Base-by-base conservation (phyloP, 352 stramenopile species). In the Phytophthora sojae region DNA sequence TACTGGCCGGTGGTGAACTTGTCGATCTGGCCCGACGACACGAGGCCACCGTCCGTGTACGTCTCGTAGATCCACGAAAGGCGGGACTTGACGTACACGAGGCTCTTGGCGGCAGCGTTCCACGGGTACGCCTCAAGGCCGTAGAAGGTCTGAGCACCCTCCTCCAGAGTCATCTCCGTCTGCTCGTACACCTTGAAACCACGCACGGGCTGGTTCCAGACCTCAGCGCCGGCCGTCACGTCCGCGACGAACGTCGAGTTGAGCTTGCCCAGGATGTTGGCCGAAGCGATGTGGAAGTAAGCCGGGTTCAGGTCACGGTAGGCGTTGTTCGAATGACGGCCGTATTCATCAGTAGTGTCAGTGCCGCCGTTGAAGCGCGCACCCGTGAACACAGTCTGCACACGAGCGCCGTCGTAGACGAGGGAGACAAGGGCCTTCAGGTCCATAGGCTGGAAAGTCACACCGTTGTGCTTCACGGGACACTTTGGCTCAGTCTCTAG, bases 171-270 rank as follows among this genome's bases (percentile, higher is more conserved):
- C 66, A 86, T 67, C 14, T 69, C 65, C 3, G 69, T 61, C 58
- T 69, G 45, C 23, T 82, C 57, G 39, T 67, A 56, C 26, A 86
- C 64, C 53, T 79, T 63, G 67, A 85, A 88, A 56, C 66, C 73
- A 47, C 64, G 58, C 52, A 89, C 75, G 2, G 82, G 82, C 56
- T 85, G 76, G 72, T 90, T 90, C 80, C 82, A 90, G 44, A 90
- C 79, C 59, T 82, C 67, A 9, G 56, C 32, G 8, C 66, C 73
- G 19, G 73, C 70, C 0, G 75, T 71, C 5, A 83, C 70, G 57
- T 89, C 81, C 5, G 76, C 57, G 4, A 89, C 57, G 62, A 89
- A 82, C 2, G 76, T 64, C 7, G 75, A 26, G 26, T 82, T 79
- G 9, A 78, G 57, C 2, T 63, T 71, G 4, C 71, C 74, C 2